Conservation (phyloP, 495 filamentous ascomycete genomes). For the Penicillium manginii region DNA sequence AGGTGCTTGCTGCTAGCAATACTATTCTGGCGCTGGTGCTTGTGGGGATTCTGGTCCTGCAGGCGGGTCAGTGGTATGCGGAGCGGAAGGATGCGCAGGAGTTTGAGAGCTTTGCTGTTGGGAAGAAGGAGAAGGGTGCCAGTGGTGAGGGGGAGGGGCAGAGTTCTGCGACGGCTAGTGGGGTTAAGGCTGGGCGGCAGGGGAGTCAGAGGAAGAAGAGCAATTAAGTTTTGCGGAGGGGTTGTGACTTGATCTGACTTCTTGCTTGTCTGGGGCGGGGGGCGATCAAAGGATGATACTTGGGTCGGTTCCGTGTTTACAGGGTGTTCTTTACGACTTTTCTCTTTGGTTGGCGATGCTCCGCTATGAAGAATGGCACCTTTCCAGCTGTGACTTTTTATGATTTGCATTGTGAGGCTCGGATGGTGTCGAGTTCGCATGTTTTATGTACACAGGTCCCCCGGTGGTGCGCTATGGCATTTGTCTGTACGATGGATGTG, state of each 20-base stretch:
- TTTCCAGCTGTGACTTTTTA: slow-evolving; percentile 1
- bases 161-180: slow-evolving; percentile 14
- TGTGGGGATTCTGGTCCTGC: slow-evolving; percentile 86
- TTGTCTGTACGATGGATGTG: slow-evolving; percentile 25
- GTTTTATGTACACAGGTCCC: slow-evolving; percentile 29
- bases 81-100: slow-evolving; percentile 90
- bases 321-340: too few species aligned
- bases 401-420: slow-evolving; percentile 3
- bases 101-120: slow-evolving; percentile 57
- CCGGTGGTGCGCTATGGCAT: slow-evolving; percentile 14
- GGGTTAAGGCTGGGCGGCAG: slow-evolving; percentile 25
- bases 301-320: neutral
- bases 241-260: neutral
- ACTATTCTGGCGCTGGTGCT: slow-evolving; percentile 92
- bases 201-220: slow-evolving; percentile 33
- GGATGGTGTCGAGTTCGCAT: slow-evolving; percentile 12
- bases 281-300: too few species aligned
- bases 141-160: neutral
- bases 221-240: slow-evolving; percentile 11
- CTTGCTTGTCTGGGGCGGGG: too few species aligned
- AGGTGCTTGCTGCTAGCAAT: slow-evolving; percentile 92
- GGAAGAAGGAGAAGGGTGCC: slow-evolving; percentile 44
- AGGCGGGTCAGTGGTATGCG: slow-evolving; percentile 99
- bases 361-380: too few species aligned
- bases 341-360: too few species aligned